Evolutionary conservation across 1,284 basidiomycete species (phyloP), one percentile per base, ranked within the genome.

Genomic region (Irpex lacteus): DNA sequence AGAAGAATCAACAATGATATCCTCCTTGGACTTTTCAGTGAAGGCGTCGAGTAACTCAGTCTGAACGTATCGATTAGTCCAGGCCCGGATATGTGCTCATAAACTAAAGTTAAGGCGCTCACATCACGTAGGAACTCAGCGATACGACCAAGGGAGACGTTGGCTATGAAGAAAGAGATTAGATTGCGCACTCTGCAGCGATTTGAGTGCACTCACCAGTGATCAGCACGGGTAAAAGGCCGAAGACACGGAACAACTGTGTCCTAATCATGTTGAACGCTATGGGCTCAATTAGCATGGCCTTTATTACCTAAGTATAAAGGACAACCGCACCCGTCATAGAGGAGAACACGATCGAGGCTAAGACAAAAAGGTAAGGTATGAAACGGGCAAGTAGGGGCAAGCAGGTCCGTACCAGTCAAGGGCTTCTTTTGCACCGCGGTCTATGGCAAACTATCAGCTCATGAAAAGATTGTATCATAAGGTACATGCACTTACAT

Each of bases 1-100:
- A 26, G 67, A 63, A 6, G 64, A 68, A 49, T 70, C 70, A n/a
- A 66, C 62, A 18, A 73, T 63, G 11, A 70, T 57, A 11, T 68
- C 67, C 32, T 68, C 63, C 6, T 65, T 37, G 4, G 68, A 61
- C 44, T 67, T 63, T 54, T 77, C 72, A 13, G 74, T 68, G 69
- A 75, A 85, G 37, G 77, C 73, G 68, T 86, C 84, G 50, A 85
- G 76, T 58, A 85, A 75, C 67, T 84, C 83, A 54, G 81, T 84
- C 77, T 82, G 26, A 26, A 26, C 2, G 63, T 21, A 13, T 21
- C 11, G 19, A 18, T 36, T 34, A 26, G 53, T 60, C 60, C 36
- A 15, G n/a, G 5, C 61, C 60, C 5, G 62, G 13, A 40, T n/a
- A n/a, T 19, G 4, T 38, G 18, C 40, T 19, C 67, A 19, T 71